Conservation (phyloP, 2,329 filamentous ascomycete species). For the Xylaria sp. region DNA sequence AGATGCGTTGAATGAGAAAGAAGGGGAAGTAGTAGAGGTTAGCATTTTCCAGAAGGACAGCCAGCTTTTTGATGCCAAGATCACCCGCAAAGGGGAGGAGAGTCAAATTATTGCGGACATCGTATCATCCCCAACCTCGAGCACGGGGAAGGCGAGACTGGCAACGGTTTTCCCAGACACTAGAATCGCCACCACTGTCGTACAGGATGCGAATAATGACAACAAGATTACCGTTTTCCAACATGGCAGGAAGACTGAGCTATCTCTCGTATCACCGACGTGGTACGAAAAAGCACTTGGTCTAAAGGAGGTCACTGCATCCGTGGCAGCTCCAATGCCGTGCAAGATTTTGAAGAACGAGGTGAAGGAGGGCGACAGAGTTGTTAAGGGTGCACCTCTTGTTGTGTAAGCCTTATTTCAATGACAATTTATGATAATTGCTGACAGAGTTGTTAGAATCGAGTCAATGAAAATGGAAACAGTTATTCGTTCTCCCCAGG, state of each 20-base stretch:
- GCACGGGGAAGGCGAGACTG: slow-evolving; percentile 55
- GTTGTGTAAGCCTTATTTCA: slow-evolving; percentile 73
- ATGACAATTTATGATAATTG: background rate
- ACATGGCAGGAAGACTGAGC: slow-evolving; percentile 68
- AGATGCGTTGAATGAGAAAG: slow-evolving; percentile 72
- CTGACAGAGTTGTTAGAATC: slow-evolving; percentile 62
- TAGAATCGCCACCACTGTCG: slow-evolving; percentile 81
- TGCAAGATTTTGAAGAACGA: slow-evolving; percentile 95
- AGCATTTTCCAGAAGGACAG: slow-evolving; percentile 61
- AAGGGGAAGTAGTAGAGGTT: slow-evolving; percentile 70
- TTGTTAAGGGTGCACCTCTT: slow-evolving; percentile 86
- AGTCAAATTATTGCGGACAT: slow-evolving; percentile 59
- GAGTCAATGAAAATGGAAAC: slow-evolving; percentile 95
- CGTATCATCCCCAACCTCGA: slow-evolving; percentile 52
- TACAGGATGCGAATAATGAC: slow-evolving; percentile 63
- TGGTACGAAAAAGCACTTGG: slow-evolving; percentile 93
- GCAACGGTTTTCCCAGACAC: slow-evolving; percentile 85
- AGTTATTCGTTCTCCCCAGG: slow-evolving; percentile 80
- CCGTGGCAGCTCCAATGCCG: slow-evolving; percentile 93
- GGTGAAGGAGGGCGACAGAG: slow-evolving; percentile 81
- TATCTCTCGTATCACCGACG: slow-evolving; percentile 69
- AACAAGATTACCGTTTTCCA: slow-evolving; percentile 83
- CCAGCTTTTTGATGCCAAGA: slow-evolving; percentile 59
- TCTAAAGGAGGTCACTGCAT: slow-evolving; percentile 81
- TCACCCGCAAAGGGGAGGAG: slow-evolving; percentile 57